phyloP scores from a whole-genome alignment of 2,329 filamentous ascomycete genomes.

The Aschersonia sp. region DNA sequence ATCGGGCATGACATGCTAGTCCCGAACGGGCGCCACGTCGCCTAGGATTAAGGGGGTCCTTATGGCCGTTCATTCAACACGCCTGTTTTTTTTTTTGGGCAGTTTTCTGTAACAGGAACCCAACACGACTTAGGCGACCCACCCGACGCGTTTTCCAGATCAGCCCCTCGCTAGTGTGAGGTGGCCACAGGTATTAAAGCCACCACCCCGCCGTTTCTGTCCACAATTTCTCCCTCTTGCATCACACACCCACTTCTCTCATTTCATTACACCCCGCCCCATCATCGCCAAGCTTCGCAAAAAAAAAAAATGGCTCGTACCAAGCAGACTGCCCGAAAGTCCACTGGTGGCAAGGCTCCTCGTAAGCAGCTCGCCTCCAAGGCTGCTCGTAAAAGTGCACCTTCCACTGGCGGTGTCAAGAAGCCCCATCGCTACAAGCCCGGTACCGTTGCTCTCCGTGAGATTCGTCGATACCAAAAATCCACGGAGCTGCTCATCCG shows the following conservation, averaged over 20 bases:
- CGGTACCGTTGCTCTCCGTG: conserved; percentile 91
- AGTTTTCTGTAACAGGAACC: not conserved
- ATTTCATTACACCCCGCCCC: conserved; percentile 14
- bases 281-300: conserved; percentile 17
- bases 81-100: not conserved
- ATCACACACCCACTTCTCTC: conserved; percentile 19
- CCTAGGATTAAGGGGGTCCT: too few species aligned
- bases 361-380: conserved; percentile 98
- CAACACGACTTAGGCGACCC: conserved; percentile 12
- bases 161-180: conserved; percentile 18
- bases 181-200: conserved; percentile 25
- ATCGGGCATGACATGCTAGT: too few species aligned
- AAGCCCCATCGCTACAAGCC: conserved; percentile 87
- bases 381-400: conserved; percentile 92
- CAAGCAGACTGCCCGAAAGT: conserved; percentile 60
- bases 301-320: conserved; percentile 41
- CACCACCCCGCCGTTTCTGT: conserved; percentile 26
- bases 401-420: conserved; percentile 94
- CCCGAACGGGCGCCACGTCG: too few species aligned
- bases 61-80: not conserved
- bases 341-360: conserved; percentile 64
- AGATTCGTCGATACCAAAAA: conserved; percentile 98
- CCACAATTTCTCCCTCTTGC: conserved; percentile 24
- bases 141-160: conserved; percentile 15
- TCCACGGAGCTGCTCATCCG: conserved; percentile 90